Evolutionary conservation across 768 basidiomycete species (phyloP).

Genomic region (Russula sp.): DNA sequence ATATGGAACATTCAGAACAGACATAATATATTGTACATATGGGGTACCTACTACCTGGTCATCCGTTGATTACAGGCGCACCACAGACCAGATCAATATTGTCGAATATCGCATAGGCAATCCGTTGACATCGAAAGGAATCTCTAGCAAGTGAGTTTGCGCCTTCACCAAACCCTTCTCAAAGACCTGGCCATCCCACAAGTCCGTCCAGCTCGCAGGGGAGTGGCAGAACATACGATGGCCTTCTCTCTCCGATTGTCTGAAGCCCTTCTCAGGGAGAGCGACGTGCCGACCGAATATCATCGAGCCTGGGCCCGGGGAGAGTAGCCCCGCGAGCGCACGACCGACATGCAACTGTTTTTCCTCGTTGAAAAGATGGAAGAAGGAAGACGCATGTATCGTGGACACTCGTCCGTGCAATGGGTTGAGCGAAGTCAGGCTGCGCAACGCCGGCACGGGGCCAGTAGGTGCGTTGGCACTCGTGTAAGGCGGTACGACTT

Average conservation of each 20-base stretch:
- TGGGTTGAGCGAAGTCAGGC: conserved; percentile 39
- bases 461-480: conserved; percentile 24
- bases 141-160: neutral
- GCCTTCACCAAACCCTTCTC: conserved; percentile 23
- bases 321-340: conserved; percentile 38
- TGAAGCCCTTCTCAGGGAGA: conserved; percentile 1
- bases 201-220: conserved; percentile 19
- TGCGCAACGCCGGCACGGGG: conserved; percentile 27
- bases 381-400: conserved; percentile 47
- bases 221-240: conserved; percentile 16
- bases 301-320: conserved; percentile 28
- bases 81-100: neutral
- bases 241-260: no score
- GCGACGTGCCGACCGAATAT: conserved; percentile 30
- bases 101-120: neutral
- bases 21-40: neutral
- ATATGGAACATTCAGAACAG: neutral
- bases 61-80: neutral
- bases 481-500: conserved; percentile 27
- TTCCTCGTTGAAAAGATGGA: conserved; percentile 39
- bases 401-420: conserved; percentile 42
- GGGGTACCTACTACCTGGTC: neutral
- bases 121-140: neutral
- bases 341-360: conserved; percentile 39
- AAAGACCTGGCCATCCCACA: conserved; percentile 25